A percentile compares a stretch with the other conserved stretches of the same genome.
phyloP scores from a whole-genome alignment of 208 protist species.

The Wallacemonas sp. region DNA sequence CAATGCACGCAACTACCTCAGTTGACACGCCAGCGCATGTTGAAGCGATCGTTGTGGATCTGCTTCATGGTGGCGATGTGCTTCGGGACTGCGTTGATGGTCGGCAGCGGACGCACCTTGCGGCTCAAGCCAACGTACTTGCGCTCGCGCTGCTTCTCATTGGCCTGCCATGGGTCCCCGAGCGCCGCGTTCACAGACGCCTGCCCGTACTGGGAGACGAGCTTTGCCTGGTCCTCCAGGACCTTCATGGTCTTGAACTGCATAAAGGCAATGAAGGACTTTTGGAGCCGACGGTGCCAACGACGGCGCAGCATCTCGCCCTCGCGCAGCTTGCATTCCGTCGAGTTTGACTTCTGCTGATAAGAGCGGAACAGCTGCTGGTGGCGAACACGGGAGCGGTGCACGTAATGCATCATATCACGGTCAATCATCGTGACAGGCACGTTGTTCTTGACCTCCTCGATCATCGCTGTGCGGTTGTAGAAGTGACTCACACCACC shows the following conservation, averaged over 20 bases:
- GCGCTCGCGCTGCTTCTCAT: slow-evolving; percentile 30
- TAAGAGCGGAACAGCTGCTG: slow-evolving; percentile 90
- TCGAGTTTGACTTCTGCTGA: slow-evolving; percentile 85
- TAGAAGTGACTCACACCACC: slow-evolving; percentile 88
- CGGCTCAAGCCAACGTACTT: slow-evolving; percentile 57
- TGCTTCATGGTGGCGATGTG: slow-evolving; percentile 92
- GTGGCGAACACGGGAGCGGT: slow-evolving; percentile 82
- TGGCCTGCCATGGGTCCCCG: slow-evolving; percentile 52
- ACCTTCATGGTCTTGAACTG: slow-evolving; percentile 92
- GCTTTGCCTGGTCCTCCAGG: slow-evolving; percentile 84
- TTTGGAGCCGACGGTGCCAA: slow-evolving; percentile 81
- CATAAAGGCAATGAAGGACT: slow-evolving; percentile 91
- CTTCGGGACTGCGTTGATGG: slow-evolving; percentile 76
- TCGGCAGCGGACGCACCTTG: slow-evolving; percentile 62
- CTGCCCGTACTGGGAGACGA: slow-evolving; percentile 86
- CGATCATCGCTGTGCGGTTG: slow-evolving; percentile 80
- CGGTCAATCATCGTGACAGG: slow-evolving; percentile 81
- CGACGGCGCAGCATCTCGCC: slow-evolving; percentile 85
- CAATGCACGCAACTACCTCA: slow-evolving; percentile 19
- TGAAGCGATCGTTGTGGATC: slow-evolving; percentile 93
- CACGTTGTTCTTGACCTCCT: slow-evolving; percentile 68
- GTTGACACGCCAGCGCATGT: slow-evolving; percentile 89
- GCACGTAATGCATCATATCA: slow-evolving; percentile 88
- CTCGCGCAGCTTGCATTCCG: slow-evolving; percentile 85
- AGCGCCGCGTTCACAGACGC: slow-evolving; percentile 85